Evolutionary conservation across 2,329 filamentous ascomycete species (phyloP).

Genomic region (Trichophyton equinum): DNA sequence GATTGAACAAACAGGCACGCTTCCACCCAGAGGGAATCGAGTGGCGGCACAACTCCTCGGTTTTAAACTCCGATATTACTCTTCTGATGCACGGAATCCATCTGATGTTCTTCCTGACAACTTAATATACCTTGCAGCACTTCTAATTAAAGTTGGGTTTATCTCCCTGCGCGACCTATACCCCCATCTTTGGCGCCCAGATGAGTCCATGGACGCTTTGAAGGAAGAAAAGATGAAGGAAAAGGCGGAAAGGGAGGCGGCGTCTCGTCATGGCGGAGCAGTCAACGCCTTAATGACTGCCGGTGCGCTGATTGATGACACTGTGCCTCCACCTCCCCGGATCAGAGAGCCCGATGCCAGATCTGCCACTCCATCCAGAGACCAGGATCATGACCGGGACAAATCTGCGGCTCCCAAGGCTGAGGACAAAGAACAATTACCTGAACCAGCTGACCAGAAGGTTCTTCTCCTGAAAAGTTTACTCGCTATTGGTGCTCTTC

Average conservation of each 20-base stretch:
- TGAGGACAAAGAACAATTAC: conserved; percentile 41
- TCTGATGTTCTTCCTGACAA: conserved; percentile 78
- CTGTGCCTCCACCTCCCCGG: conserved; percentile 39
- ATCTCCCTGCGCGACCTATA: conserved; percentile 86
- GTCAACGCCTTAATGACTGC: conserved; percentile 80
- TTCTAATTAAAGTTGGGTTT: conserved; percentile 94
- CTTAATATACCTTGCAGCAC: conserved; percentile 76
- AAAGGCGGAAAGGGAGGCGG: conserved; percentile 63
- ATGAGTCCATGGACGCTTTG: conserved; percentile 68
- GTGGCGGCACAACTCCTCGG: conserved; percentile 89
- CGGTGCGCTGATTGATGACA: conserved; percentile 76
- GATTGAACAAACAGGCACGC: conserved; percentile 66
- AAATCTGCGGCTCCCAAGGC: conserved; percentile 24
- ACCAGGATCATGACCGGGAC: conserved; percentile 43
- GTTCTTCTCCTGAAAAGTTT: conserved; percentile 70
- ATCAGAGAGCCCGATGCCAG: conserved; percentile 41
- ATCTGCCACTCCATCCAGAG: conserved; percentile 44
- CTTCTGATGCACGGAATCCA: conserved; percentile 61
- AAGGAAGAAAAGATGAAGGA: conserved; percentile 59
- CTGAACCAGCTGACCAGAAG: conserved; percentile 78
- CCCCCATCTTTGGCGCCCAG: conserved; percentile 75
- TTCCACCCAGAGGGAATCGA: conserved; percentile 74
- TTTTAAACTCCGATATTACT: conserved; percentile 94
- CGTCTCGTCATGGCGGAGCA: conserved; percentile 53
- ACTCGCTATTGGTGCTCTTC: conserved; percentile 79